These are phyloP conservation scores for Spathaspora girioi DNA, from an alignment of 805 yeast species.

Conservation along the genomic window DNA sequence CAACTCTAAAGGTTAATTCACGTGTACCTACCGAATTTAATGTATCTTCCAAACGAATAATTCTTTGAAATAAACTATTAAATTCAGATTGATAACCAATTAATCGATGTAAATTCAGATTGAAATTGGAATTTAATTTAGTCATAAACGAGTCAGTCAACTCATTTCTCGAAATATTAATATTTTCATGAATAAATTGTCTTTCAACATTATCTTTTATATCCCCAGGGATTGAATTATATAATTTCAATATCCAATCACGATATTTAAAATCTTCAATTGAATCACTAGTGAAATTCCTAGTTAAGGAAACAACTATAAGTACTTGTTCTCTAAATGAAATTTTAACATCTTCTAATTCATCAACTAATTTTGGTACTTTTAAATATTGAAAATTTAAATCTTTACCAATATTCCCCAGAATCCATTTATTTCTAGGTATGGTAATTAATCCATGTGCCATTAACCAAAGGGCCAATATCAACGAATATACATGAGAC, in stretches of 20 bases:
- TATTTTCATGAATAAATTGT: constrained; percentile 20
- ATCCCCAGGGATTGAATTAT: constrained; percentile 41
- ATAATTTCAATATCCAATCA: constrained; percentile 63
- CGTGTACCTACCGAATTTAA: constrained; percentile 33
- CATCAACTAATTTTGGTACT: constrained; percentile 57
- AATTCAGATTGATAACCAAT: constrained; percentile 58
- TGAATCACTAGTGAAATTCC: constrained; percentile 33
- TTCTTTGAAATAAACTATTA: constrained; percentile 44
- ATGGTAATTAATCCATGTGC: constrained; percentile 73
- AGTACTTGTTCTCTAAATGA: constrained; percentile 61
- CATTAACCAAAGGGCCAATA: constrained; percentile 77
- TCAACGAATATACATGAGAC: constrained; percentile 72
- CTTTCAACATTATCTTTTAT: constrained; percentile 29
- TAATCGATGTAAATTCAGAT: constrained; percentile 47
- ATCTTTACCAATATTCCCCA: constrained; percentile 25
- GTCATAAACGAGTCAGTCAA: constrained; percentile 44
- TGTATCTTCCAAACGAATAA: constrained; percentile 56
- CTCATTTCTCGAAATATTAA: constrained; percentile 25
- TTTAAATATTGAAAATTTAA: constrained; percentile 44
- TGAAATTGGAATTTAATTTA: constrained; percentile 49
- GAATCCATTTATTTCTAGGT: constrained; percentile 49
- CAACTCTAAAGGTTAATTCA: constrained; percentile 17
- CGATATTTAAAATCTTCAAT: constrained; percentile 38
- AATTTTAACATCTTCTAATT: constrained; percentile 58
- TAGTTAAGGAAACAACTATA: constrained; percentile 50